These are phyloP conservation scores for Neonectria faginata DNA, from an alignment of 2,329 filamentous ascomycete species.

Conservation along the genomic window DNA sequence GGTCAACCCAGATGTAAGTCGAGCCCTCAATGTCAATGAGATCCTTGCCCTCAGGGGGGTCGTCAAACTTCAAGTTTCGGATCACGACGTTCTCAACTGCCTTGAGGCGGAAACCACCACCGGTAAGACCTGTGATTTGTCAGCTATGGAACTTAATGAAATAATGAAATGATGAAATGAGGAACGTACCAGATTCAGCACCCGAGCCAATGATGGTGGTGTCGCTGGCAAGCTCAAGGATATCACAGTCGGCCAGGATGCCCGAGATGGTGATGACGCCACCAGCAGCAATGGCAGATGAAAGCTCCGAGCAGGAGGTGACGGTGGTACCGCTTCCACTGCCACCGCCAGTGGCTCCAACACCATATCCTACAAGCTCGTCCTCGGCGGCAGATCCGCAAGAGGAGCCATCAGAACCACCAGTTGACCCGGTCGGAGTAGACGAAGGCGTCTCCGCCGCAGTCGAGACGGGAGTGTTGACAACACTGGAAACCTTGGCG, in stretches of 20 bases:
- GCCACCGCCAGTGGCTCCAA: constrained; percentile 59
- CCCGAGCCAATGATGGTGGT: constrained; percentile 63
- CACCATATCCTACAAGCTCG: constrained; percentile 46
- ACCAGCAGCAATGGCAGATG: constrained; percentile 51
- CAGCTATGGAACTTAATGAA: not conserved
- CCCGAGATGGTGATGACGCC: constrained; percentile 60
- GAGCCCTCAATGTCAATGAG: constrained; percentile 57
- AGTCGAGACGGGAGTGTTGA: constrained; percentile 14
- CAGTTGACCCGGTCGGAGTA: constrained; percentile 3
- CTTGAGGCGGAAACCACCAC: constrained; percentile 59
- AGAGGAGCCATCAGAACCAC: constrained; percentile 25
- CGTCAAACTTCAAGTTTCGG: constrained; percentile 62
- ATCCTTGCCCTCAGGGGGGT: constrained; percentile 58
- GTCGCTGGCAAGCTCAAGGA: constrained; percentile 58
- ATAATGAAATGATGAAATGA: no score
- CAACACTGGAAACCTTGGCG: constrained; percentile 7
- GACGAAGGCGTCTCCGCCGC: constrained; percentile 5
- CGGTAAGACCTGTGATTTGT: constrained; percentile 41
- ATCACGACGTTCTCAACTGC: constrained; percentile 62
- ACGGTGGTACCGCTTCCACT: constrained; percentile 59
- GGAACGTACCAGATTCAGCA: constrained; percentile 48
- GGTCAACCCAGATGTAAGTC: constrained; percentile 68
- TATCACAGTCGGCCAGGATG: constrained; percentile 52
- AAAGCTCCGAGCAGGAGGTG: constrained; percentile 57
- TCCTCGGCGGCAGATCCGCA: constrained; percentile 37